Evolutionary conservation across 2,329 filamentous ascomycete species (phyloP), one percentile per base, ranked within the genome.

Genomic region (Parasarocladium wereldwijsianum): DNA sequence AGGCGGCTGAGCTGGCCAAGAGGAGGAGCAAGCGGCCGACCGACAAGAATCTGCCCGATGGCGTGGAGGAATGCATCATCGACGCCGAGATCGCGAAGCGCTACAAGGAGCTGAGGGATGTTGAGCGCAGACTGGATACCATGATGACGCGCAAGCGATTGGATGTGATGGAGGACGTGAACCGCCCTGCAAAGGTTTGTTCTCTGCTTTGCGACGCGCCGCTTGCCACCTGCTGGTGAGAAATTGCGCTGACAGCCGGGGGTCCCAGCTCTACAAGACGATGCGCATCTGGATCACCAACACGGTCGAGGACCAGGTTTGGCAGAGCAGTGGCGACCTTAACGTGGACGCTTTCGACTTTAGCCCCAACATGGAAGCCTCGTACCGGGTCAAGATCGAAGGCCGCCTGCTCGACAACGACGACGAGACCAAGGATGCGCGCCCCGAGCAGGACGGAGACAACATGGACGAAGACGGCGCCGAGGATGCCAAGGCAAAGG

Each of bases 201-300:
- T 26, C 13, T 15, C 8, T 33, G 23, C 34, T 12, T 24, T 18
- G 16, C n/a, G 18, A 6, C 6, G 11, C 17, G 13, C 12, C 7
- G 13, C 17, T 28, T 20, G 13, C 32, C 20, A 18, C 31, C 15
- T 15, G 20, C 24, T 4, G 9, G 15, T 11, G 17, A n/a, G n/a
- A n/a, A n/a, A n/a, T n/a, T n/a, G n/a, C n/a, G 8, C 31, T 36
- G 34, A 41, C 36, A 22, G 47, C 33, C 21, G 6, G 16, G 8
- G 11, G 15, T n/a, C n/a, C 5, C 30, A 83, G 70, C 72, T 81
- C 40, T 79, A 77, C 52, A 81, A 78, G 47, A 93, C 84, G 3
- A 64, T 98, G 53, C 79, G 87, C 37, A 70, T 98, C 38, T 96
- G 85, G 85, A 76, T 98, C 44, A 86, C 76, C 45, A 98, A 98